These are phyloP conservation scores for Adansonia madagascariensis DNA, from an alignment of 441 rosid species.

Conservation along the genomic window DNA sequence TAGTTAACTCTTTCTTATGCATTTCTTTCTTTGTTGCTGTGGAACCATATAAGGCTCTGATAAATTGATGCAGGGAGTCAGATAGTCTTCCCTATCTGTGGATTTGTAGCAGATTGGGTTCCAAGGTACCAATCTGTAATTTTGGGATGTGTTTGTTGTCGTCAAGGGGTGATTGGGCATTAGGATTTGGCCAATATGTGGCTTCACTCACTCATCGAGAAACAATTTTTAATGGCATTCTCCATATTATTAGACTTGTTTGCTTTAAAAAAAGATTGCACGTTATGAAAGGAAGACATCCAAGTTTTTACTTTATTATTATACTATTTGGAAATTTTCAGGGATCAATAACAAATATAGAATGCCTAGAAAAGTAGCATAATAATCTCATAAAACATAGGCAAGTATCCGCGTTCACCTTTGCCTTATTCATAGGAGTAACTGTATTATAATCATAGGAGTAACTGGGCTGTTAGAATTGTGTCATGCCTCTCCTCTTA, in stretches of 20 bases:
- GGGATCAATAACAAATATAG: not conserved
- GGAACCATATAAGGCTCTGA: not conserved
- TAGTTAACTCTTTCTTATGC: not conserved
- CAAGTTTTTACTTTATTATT: not conserved
- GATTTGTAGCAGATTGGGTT: not conserved
- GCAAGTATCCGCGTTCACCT: not conserved
- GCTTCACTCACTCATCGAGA: not conserved
- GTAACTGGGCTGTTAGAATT: not conserved
- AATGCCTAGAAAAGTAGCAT: not conserved
- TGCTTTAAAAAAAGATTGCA: not conserved
- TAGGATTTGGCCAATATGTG: not conserved
- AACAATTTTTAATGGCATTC: not conserved
- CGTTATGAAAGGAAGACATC: not conserved
- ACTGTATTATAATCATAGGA: not conserved
- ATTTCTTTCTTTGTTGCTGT: not conserved
- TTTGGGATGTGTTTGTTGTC: not conserved
- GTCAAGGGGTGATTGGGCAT: not conserved
- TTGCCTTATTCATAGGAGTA: not conserved
- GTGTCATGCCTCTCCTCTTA: not conserved
- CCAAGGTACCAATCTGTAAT: not conserved
- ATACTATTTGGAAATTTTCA: not conserved
- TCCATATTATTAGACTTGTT: not conserved
- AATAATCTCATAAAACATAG: not conserved
- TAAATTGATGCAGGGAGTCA: not conserved
- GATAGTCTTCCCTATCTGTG: not conserved